These are phyloP conservation scores for Moniliella sp. DNA, from an alignment of 1,284 basidiomycete genomes.

Conservation along the genomic window DNA sequence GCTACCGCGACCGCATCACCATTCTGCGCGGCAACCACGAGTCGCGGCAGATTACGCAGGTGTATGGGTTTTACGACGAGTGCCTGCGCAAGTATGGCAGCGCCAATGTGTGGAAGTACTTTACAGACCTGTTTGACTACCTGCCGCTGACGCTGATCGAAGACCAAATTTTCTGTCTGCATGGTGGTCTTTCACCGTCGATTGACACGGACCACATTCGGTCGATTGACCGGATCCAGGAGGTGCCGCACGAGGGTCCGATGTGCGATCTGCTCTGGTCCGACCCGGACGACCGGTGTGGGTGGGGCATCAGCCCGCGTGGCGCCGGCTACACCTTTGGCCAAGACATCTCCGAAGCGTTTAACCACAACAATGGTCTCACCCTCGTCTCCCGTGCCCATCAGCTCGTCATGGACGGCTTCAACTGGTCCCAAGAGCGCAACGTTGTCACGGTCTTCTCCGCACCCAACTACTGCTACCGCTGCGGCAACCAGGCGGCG, in stretches of 20 bases:
- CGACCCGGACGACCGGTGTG: slow-evolving; percentile 93
- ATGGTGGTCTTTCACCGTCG: slow-evolving; percentile 90
- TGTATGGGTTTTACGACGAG: slow-evolving; percentile 98
- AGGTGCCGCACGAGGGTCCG: slow-evolving; percentile 93
- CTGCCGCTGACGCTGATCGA: slow-evolving; percentile 90
- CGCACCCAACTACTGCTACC: slow-evolving; percentile 53
- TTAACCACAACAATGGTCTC: slow-evolving; percentile 96
- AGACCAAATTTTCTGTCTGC: slow-evolving; percentile 98
- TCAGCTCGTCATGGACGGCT: slow-evolving; percentile 94
- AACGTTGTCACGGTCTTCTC: slow-evolving; percentile 41
- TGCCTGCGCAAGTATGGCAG: slow-evolving; percentile 98
- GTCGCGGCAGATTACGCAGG: slow-evolving; percentile 95
- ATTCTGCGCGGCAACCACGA: slow-evolving; percentile 97
- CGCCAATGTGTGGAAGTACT: slow-evolving; percentile 97
- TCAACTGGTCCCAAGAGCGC: slow-evolving; percentile 91
- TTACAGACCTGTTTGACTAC: slow-evolving; percentile 96
- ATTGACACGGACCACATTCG: slow-evolving; percentile 99
- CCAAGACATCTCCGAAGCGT: slow-evolving; percentile 90
- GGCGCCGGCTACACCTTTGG: slow-evolving; percentile 98
- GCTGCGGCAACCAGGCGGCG: slow-evolving; percentile 95
- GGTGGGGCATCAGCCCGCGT: slow-evolving; percentile 96
- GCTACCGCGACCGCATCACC: slow-evolving; percentile 93
- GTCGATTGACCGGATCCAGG: slow-evolving; percentile 91
- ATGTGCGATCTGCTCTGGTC: slow-evolving; percentile 99
- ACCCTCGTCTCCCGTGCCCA: slow-evolving; percentile 51